Base-by-base conservation (phyloP, 345 rosid species). In the Crucihimalaya himalaica region DNA sequence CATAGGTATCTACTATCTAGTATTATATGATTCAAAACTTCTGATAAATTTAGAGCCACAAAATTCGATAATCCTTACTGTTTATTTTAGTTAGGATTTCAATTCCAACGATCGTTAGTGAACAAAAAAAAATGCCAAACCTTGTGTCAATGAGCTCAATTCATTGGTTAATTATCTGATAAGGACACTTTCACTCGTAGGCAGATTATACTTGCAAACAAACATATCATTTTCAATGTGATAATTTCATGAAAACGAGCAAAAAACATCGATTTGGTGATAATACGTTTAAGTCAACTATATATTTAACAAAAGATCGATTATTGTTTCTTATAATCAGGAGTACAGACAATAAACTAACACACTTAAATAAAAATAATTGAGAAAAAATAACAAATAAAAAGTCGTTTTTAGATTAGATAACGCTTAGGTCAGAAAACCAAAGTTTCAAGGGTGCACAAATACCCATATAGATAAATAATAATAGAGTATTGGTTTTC, bases 391-490 rank as follows among this genome's bases (percentile, higher is more conserved):
- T n/a, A n/a, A 57, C 10, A 58, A 18, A 20, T 35, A 20, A 11
- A 19, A 19, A 58, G 16, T 58, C 45, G 6, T 6, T 1, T 16
- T 19, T 50, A 23, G n/a, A 45, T 32, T 39, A 27, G 39, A 25
- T 23, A 52, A 68, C 28, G 52, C 18, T 42, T 42, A 27, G 64
- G 73, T 54, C 43, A 14, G 42, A 13, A 8, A 14, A 5, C 23
- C 7, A 7, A 60, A 21, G 18, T 32, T 56, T 32, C 11, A 32
- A 73, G n/a, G 25, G 19, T 28, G 66, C 72, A 47, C 78, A 67
- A 50, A 66, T 37, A 66, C 45, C 51, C 53, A 74, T 25, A 28
- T 8, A 34, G 12, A 14, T 25, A 32, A 52, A 34, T 51, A 51
- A 54, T 27, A 12, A 25, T 45, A 45, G 56, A 64, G 15, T 53